Percentiles rank a stretch among this genome's conserved stretches.
Conservation (phyloP, 1,139 yeast genomes). For the Taiozyma sp. region DNA sequence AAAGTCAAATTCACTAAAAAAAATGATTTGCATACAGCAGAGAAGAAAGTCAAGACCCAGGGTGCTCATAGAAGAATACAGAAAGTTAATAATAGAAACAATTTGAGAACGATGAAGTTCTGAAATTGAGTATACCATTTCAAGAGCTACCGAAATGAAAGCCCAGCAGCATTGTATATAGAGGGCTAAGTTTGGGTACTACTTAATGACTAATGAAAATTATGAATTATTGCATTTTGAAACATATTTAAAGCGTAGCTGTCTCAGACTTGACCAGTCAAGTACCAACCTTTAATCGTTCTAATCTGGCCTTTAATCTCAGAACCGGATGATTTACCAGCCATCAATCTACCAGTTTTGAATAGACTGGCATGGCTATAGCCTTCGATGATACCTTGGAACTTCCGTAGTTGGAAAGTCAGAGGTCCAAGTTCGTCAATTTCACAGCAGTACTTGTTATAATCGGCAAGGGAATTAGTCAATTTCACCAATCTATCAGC, state of each 20-base stretch:
- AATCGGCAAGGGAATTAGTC: slow-evolving; percentile 16
- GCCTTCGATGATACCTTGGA: slow-evolving; percentile 24
- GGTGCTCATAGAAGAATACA: slow-evolving; percentile 9
- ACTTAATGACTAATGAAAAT: background rate
- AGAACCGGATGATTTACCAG: slow-evolving; percentile 14
- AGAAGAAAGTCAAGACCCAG: slow-evolving; percentile 1
- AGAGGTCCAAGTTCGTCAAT: slow-evolving; percentile 31
- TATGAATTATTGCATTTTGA: background rate
- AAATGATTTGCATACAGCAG: slow-evolving; percentile 1
- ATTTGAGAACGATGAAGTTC: slow-evolving; percentile 15
- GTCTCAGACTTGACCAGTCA: slow-evolving; percentile 31
- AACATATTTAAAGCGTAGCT: background rate
- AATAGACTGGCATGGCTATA: slow-evolving; percentile 34
- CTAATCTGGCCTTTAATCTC: slow-evolving; percentile 24
- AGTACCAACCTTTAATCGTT: slow-evolving; percentile 29
- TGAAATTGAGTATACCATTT: background rate
- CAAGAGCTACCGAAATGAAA: background rate
- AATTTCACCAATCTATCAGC: slow-evolving; percentile 16
- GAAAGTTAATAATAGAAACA: slow-evolving; percentile 5
- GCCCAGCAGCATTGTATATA: slow-evolving; percentile 2
- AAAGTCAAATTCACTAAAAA: slow-evolving; percentile 5
- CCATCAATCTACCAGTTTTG: slow-evolving; percentile 22
- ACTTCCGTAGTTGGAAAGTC: slow-evolving; percentile 35
- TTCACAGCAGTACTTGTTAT: slow-evolving; percentile 18
- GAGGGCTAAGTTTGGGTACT: background rate